These are phyloP conservation scores for Suillus lakei DNA, from an alignment of 768 basidiomycete species.

Conservation along the genomic window DNA sequence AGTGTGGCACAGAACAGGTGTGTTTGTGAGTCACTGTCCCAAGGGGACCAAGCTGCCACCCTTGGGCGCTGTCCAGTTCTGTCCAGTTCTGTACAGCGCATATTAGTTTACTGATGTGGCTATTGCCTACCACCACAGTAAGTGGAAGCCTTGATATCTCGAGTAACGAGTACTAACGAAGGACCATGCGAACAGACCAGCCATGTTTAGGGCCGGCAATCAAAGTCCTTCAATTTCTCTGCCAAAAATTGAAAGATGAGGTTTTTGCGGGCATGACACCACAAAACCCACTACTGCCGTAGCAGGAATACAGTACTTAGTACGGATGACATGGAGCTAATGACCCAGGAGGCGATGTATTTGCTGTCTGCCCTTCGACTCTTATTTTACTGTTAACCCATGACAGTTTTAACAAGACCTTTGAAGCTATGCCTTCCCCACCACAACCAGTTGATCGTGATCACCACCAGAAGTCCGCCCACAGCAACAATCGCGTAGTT, in stretches of 20 bases:
- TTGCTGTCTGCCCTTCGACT: not conserved
- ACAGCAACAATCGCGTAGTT: constrained; percentile 62
- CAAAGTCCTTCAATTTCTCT: too few relatives aligned
- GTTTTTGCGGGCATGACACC: too few relatives aligned
- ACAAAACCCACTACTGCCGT: too few relatives aligned
- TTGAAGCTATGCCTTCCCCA: constrained; percentile 52
- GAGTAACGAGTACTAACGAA: too few relatives aligned
- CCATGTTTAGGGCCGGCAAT: too few relatives aligned
- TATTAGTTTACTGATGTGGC: not conserved
- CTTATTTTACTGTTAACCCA: too few relatives aligned
- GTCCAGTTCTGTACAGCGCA: not conserved
- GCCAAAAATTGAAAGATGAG: too few relatives aligned
- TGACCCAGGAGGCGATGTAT: not conserved
- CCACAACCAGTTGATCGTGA: constrained; percentile 47
- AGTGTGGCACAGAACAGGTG: not conserved
- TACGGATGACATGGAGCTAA: not conserved
- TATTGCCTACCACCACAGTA: too few relatives aligned
- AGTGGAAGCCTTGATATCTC: too few relatives aligned
- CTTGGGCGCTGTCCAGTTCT: not conserved
- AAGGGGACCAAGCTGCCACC: not conserved
- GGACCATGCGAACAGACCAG: too few relatives aligned
- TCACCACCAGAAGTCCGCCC: constrained; percentile 50
- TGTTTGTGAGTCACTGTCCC: not conserved
- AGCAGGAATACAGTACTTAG: too few relatives aligned
- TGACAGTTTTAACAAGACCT: constrained; percentile 48